Percentiles rank a stretch among this genome's conserved stretches.
Evolutionary conservation across 2,329 filamentous ascomycete genomes (phyloP).

Genomic region (Mollisiaceae sp.): DNA sequence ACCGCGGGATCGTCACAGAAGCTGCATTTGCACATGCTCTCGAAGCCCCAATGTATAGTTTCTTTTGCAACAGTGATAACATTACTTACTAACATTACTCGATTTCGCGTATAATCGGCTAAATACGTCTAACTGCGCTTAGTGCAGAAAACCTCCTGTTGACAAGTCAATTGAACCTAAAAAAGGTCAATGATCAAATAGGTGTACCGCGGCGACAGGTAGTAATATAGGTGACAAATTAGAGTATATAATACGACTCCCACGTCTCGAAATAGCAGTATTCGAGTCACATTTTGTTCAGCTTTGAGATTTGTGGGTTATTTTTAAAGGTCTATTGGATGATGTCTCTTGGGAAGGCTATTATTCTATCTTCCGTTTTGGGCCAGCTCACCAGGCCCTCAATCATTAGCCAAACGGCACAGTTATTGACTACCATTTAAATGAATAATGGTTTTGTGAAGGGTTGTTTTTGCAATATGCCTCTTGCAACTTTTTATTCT

Average conservation of each 20-base stretch:
- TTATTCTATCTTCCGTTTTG: neutral
- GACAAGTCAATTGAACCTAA: neutral
- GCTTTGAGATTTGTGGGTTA: neutral
- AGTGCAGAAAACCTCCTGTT: neutral
- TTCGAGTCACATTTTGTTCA: conserved; percentile 48
- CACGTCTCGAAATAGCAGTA: conserved; percentile 46
- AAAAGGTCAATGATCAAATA: no score
- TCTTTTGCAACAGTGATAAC: neutral
- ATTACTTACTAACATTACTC: no score
- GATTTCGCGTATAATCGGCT: neutral
- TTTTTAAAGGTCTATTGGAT: neutral
- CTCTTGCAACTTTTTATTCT: neutral
- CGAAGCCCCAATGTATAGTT: neutral
- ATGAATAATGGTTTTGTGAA: neutral
- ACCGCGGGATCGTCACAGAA: no score
- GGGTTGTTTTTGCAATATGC: neutral
- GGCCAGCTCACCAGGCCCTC: no score
- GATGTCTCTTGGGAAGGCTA: neutral
- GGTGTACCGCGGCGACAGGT: neutral
- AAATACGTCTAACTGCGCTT: neutral
- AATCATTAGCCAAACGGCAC: no score
- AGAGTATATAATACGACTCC: conserved; percentile 23
- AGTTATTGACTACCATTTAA: neutral
- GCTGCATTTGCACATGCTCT: no score
- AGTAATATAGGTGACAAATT: neutral